Conservation (phyloP, 2,329 filamentous ascomycete genomes). For the Colletotrichum sojae region DNA sequence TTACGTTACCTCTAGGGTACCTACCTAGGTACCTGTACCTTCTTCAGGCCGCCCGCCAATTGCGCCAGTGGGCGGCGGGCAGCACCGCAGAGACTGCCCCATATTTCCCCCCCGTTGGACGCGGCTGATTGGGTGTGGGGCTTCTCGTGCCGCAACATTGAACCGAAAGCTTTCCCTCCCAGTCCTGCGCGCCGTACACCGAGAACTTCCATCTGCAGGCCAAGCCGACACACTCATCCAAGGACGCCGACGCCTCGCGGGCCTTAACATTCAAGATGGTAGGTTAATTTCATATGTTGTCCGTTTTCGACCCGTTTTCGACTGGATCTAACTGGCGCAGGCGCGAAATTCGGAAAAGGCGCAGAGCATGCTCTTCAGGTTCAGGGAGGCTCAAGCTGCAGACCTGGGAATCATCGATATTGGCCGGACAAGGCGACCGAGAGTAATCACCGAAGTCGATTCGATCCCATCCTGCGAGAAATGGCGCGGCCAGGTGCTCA, state of each 20-base stretch:
- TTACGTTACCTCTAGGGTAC: not conserved
- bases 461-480: slow-evolving; percentile 92
- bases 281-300: not conserved
- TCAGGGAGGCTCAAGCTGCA: slow-evolving; percentile 96
- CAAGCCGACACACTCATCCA: not conserved
- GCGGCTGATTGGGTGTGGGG: slow-evolving; percentile 27
- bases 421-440: slow-evolving; percentile 89
- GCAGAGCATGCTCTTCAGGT: slow-evolving; percentile 99
- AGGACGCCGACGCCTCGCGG: slow-evolving; percentile 16
- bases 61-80: not conserved
- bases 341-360: slow-evolving; percentile 98
- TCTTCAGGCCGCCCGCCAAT: not conserved
- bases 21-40: not conserved
- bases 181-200: not conserved
- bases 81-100: too few species aligned
- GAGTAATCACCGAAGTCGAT: slow-evolving; percentile 88
- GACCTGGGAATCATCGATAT: slow-evolving; percentile 97
- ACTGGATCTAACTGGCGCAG: slow-evolving; percentile 58
- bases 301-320: too few species aligned
- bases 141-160: too few species aligned
- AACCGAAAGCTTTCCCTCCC: not conserved
- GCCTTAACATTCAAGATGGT: slow-evolving; percentile 32
- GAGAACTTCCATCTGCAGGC: slow-evolving; percentile 21
- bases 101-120: not conserved
- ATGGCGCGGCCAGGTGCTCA: slow-evolving; percentile 97